Base-by-base conservation (phyloP, 2,329 filamentous ascomycete species). In the Pseudocercospora musae region DNA sequence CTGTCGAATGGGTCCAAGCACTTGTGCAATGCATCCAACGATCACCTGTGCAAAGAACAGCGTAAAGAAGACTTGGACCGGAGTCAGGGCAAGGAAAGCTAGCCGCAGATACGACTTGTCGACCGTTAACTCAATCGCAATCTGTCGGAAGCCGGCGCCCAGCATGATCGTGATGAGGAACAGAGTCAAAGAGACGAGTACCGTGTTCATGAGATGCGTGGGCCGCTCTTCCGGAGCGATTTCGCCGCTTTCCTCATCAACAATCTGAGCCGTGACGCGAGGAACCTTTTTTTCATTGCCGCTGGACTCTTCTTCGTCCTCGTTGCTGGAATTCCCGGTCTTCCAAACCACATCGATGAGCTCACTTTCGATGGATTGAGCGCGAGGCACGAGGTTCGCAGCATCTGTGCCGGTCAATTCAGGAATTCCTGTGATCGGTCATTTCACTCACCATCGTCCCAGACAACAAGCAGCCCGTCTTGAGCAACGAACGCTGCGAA, bases 21-120 rank as follows among this genome's bases (percentile, higher is more conserved):
- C 86, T 74, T 93, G 90, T 2, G 88, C 86, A 70, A 92, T 75
- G 72, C 88, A 91, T 64, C 89, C 89, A 57, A 92, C 80, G 62
- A 93, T 89, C 71, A 92, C 89, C 75, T 92, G 89, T 21, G 82
- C 87, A 73, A 94, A 92, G 80, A 94, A 91, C 70, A 93, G 82
- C 2, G 89, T 91, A 78, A 93, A 92, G 81, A 92, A 92, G 62
- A 92, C 18, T 73, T 92, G 89, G 31, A 92, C 78, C 0, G 90
- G 90, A 18, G 85, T 85, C 40, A 92, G 78, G 2, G 81, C 81
- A 10, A 91, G 72, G 63, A 93, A 85, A 1, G 83, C 87, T 27
- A 92, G 77, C 0, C 89, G 87, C 20, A 79, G 76, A 71, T 84
- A 91, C 64, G 77, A 82, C 42, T 81, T 77, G 71, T 92, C 89